Conservation (phyloP, 129 eudicot species). For the Helianthus tuberosus region DNA sequence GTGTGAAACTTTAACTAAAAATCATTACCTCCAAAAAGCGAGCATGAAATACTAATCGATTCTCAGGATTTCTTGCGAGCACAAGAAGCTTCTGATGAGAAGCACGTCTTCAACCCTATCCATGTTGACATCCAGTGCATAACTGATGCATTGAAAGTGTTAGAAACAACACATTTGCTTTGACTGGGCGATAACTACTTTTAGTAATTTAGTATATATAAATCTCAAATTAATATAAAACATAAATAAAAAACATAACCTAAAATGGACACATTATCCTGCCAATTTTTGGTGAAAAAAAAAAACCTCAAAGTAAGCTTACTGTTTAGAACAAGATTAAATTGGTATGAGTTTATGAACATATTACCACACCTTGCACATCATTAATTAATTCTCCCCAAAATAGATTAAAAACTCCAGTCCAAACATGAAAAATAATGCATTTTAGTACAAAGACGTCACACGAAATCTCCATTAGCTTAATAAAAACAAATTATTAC, state of each 20-base stretch:
- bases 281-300: too few relatives aligned
- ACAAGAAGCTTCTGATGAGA: conserved; percentile 83
- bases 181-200: background rate
- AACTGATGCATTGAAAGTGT: conserved; percentile 42
- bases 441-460: background rate
- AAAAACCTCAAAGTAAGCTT: too few relatives aligned
- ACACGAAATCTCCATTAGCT: background rate
- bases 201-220: too few relatives aligned
- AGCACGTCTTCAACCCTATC: conserved; percentile 89
- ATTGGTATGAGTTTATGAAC: too few relatives aligned
- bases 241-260: too few relatives aligned
- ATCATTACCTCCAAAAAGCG: conserved; percentile 78
- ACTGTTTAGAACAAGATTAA: too few relatives aligned
- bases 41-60: conserved; percentile 74
- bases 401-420: background rate
- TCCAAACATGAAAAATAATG: background rate
- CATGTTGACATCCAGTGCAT: conserved; percentile 79
- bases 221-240: too few relatives aligned
- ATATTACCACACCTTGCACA: background rate
- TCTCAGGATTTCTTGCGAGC: conserved; percentile 71
- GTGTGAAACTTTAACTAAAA: conserved; percentile 17
- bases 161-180: too few relatives aligned
- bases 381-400: background rate
- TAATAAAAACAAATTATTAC: background rate
- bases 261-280: too few relatives aligned